Evolutionary conservation across 2,329 filamentous ascomycete species (phyloP), one percentile per base, ranked within the genome.

Genomic region (Colletotrichum chrysophilum): DNA sequence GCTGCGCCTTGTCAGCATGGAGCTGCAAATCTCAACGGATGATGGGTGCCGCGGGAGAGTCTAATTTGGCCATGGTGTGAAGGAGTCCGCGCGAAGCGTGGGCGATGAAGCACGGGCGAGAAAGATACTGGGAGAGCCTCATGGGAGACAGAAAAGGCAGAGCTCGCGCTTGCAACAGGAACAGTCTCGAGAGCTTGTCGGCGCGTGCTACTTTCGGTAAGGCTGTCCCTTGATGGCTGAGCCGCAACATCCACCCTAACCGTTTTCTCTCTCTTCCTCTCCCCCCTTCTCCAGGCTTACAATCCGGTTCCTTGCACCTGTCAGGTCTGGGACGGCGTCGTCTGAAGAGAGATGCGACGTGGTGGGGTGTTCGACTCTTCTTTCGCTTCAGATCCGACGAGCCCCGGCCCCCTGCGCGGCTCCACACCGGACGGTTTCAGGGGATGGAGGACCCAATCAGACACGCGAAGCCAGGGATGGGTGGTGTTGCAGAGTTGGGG

Each of bases 181-280:
- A 34, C 21, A 61, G 74, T 76, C 64, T 76, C 74, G 58, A 73
- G 38, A 64, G 70, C 74, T 65, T 43, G 70, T 76, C 74, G 36
- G 56, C 58, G 14, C 10, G 16, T 32, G 58, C 70, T 65, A 16
- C 24, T 52, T 69, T 26, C 62, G 74, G 70, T 28, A 69, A 74
- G 64, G 43, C 18, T 68, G 58, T 73, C 73, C 70, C 64, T 75
- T 64, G 24, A 14, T 73, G 30, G 30, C 52, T 60, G 70, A 75
- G 73, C 70, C 73, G 70, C 73, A 8, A 8, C 8, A 52, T 52
- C 26, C 32, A 6, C 16, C 7, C 58, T 24, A 43, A 21, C 36
- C 61, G 9, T 21, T 12, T 24, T 64, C 34, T 38, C 24, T 12
- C 3, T 43, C 14, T 16, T 12, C 60, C n/a, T 26, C 30, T 14